Conservation (phyloP, 2,329 filamentous ascomycete genomes). For the Colletotrichum somersetense region DNA sequence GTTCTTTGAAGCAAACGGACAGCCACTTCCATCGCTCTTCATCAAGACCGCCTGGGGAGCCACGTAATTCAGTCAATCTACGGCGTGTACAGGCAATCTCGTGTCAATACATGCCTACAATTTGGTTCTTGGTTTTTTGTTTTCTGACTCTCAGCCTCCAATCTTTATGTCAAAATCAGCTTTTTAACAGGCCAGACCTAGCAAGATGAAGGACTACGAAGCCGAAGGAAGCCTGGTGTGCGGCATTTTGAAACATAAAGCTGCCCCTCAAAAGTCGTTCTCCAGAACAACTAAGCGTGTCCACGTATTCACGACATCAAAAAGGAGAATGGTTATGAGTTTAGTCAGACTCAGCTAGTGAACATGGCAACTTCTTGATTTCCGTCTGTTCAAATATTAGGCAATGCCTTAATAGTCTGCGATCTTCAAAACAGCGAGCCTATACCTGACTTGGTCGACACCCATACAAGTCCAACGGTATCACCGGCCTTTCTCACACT, state of each 20-base stretch:
- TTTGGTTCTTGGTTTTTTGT: background rate
- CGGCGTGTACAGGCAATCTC: background rate
- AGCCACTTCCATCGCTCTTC: background rate
- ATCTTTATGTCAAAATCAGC: background rate
- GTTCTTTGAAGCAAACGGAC: background rate
- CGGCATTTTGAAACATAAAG: background rate
- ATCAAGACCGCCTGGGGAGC: background rate
- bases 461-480: background rate
- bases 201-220: background rate
- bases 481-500: background rate
- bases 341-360: background rate
- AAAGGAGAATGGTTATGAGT: background rate
- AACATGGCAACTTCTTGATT: background rate
- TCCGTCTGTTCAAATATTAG: background rate
- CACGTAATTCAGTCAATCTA: too few relatives aligned
- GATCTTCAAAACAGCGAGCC: too few relatives aligned
- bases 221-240: background rate
- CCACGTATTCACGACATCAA: background rate
- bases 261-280: background rate
- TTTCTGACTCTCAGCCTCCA: background rate
- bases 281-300: background rate
- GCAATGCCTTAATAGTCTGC: background rate
- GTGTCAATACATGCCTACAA: background rate
- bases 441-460: background rate
- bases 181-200: background rate